phyloP scores from a whole-genome alignment of 192 early-diverging fungal species.

The Chytriomyces sp. region DNA sequence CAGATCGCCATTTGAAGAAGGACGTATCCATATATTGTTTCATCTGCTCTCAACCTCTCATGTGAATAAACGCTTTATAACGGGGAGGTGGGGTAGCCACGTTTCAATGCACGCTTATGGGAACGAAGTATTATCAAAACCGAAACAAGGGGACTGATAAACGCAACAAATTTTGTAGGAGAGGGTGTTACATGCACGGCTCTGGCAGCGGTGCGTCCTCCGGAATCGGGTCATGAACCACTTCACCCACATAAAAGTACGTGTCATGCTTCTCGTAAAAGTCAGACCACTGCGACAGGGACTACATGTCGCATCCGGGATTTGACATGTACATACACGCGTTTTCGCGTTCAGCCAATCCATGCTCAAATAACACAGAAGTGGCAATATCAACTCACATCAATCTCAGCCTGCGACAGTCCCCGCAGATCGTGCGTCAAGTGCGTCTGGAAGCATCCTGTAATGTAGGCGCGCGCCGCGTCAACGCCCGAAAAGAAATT shows the following conservation, averaged over 20 bases:
- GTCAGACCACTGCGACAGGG: slow-evolving; percentile 75
- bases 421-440: slow-evolving; percentile 93
- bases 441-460: slow-evolving; percentile 92
- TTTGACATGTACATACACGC: not conserved
- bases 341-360: not conserved
- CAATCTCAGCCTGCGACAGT: slow-evolving; percentile 70
- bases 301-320: slow-evolving; percentile 35
- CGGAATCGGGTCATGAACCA: slow-evolving; percentile 81
- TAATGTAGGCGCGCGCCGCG: slow-evolving; percentile 91
- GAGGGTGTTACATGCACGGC: slow-evolving; percentile 69
- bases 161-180: too few species aligned
- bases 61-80: too few species aligned
- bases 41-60: too few species aligned
- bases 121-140: too few species aligned
- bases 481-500: slow-evolving; percentile 88
- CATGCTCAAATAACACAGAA: not conserved
- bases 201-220: slow-evolving; percentile 79
- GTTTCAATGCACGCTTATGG: too few species aligned
- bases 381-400: slow-evolving; percentile 48
- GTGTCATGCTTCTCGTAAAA: slow-evolving; percentile 87
- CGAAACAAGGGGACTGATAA: too few species aligned
- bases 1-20: slow-evolving; percentile 1
- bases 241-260: slow-evolving; percentile 84
- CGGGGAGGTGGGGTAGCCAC: too few species aligned
- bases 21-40: too few species aligned